These are phyloP conservation scores for Triticum monococcum DNA, from an alignment of 176 grass and related monocot species.

Conservation along the genomic window DNA sequence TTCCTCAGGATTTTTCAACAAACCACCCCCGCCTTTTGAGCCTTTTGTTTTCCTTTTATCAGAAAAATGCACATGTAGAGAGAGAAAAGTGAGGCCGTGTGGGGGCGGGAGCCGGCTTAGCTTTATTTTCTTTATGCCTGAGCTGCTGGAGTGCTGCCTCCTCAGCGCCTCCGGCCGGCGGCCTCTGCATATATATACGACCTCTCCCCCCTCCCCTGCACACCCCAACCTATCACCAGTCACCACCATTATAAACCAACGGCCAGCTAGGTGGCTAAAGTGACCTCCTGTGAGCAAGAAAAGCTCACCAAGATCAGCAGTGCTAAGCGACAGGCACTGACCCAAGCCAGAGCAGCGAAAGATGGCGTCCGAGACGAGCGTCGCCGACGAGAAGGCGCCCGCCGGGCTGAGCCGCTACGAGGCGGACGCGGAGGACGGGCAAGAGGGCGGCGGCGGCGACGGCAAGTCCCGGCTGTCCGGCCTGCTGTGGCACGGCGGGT, in stretches of 20 bases:
- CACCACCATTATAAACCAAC: not conserved
- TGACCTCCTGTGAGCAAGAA: not conserved
- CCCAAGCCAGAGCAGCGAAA: not conserved
- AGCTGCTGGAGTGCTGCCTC: slow-evolving; percentile 41
- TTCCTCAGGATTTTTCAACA: not conserved
- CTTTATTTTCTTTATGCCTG: slow-evolving; percentile 44
- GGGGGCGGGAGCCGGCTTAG: not conserved
- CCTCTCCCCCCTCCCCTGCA: not conserved
- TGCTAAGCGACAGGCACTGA: not conserved
- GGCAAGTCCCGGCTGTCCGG: slow-evolving; percentile 52
- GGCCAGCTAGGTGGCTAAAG: not conserved
- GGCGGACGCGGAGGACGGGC: slow-evolving; percentile 27
- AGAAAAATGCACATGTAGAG: not conserved
- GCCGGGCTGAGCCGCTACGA: slow-evolving; percentile 47
- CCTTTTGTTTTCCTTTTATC: not conserved
- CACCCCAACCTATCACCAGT: not conserved
- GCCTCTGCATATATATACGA: slow-evolving; percentile 28
- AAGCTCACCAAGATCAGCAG: not conserved
- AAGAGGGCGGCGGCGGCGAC: not conserved
- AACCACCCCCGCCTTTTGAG: not conserved
- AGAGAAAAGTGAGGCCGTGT: not conserved
- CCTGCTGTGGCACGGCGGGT: slow-evolving; percentile 87
- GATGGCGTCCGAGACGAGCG: slow-evolving; percentile 34
- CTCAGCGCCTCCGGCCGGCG: not conserved
- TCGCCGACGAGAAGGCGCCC: slow-evolving; percentile 75